These are phyloP conservation scores for Aspergillus caelatus DNA, from an alignment of 2,329 filamentous ascomycete genomes.

Conservation along the genomic window DNA sequence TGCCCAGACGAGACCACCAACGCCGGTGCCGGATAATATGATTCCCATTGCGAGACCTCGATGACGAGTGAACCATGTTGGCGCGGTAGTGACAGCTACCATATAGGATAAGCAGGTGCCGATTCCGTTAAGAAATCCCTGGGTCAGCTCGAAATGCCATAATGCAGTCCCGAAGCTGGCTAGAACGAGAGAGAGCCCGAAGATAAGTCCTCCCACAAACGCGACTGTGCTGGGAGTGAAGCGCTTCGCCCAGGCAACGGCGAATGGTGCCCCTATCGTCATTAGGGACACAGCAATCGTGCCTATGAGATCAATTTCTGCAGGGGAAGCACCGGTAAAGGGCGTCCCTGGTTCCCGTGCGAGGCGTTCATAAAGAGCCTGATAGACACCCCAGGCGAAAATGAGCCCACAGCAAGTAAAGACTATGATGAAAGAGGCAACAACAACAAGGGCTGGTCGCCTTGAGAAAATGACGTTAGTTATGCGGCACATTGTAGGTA, in stretches of 20 bases:
- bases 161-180: slow-evolving; percentile 37
- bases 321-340: slow-evolving; percentile 39
- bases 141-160: slow-evolving; percentile 39
- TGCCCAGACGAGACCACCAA: slow-evolving; percentile 45
- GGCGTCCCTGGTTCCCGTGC: slow-evolving; percentile 28
- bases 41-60: slow-evolving; percentile 46
- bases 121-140: slow-evolving; percentile 44
- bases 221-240: slow-evolving; percentile 37
- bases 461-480: not conserved
- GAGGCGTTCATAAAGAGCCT: slow-evolving; percentile 44
- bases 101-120: slow-evolving; percentile 44
- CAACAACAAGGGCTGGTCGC: slow-evolving; percentile 18
- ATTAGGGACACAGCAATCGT: slow-evolving; percentile 42
- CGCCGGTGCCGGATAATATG: slow-evolving; percentile 42
- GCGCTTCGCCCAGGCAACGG: slow-evolving; percentile 39
- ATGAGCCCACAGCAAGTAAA: slow-evolving; percentile 42
- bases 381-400: slow-evolving; percentile 48
- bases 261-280: slow-evolving; percentile 41
- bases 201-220: slow-evolving; percentile 37
- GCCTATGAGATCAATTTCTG: slow-evolving; percentile 44
- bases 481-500: too few relatives aligned
- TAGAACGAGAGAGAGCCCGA: slow-evolving; percentile 36
- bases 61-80: slow-evolving; percentile 42
- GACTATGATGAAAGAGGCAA: slow-evolving; percentile 33
- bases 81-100: slow-evolving; percentile 42